Conservation (phyloP, 2,329 filamentous ascomycete species). For the Hymenoscyphus salicellus region DNA sequence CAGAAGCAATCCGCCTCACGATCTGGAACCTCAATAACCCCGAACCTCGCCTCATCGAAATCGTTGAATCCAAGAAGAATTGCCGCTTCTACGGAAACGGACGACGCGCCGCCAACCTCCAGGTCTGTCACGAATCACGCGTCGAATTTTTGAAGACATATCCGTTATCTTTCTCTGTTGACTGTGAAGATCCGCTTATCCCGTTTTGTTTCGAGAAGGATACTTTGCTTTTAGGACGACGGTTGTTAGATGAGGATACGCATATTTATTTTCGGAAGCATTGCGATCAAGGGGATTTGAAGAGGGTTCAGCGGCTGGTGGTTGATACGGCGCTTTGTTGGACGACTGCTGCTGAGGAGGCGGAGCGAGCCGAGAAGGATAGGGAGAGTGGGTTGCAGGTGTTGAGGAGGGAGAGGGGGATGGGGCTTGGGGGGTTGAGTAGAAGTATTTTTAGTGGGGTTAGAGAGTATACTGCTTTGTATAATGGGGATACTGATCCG, state of each 20-base stretch:
- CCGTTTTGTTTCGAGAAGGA: background rate
- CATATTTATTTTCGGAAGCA: background rate
- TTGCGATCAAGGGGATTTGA: background rate
- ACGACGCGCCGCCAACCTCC: background rate
- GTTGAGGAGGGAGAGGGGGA: background rate
- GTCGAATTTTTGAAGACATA: background rate
- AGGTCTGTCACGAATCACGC: background rate
- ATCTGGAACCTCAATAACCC: background rate
- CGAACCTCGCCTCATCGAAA: background rate
- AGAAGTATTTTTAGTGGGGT: background rate
- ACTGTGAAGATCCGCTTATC: background rate
- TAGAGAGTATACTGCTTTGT: background rate
- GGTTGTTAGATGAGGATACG: background rate
- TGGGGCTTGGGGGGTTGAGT: background rate
- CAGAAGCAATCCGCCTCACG: background rate
- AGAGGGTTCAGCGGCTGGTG: background rate
- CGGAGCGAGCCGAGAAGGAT: background rate
- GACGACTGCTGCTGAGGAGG: background rate
- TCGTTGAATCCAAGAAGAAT: background rate
- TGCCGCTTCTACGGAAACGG: background rate
- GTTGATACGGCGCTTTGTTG: background rate
- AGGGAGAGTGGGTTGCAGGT: background rate
- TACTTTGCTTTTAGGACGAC: background rate
- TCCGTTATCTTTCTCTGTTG: background rate
- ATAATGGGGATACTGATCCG: background rate